Percentiles rank a stretch among this genome's conserved stretches.
Evolutionary conservation across 2,329 filamentous ascomycete genomes (phyloP).

Genomic region (Diaporthe caulivora): DNA sequence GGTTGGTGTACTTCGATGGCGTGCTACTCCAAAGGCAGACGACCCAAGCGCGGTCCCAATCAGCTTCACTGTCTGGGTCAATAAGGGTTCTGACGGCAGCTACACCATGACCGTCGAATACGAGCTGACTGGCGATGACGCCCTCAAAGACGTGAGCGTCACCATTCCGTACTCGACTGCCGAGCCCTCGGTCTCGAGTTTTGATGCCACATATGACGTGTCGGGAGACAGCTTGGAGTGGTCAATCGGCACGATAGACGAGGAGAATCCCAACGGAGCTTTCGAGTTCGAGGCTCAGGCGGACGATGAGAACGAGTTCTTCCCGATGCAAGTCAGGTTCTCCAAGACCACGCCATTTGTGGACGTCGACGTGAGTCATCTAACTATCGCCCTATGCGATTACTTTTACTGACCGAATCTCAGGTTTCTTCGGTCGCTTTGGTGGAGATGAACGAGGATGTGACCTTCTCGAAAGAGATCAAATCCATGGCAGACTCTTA

Average conservation of each 20-base stretch:
- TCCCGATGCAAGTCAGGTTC: constrained; percentile 95
- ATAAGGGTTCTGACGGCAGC: constrained; percentile 83
- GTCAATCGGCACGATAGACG: constrained; percentile 88
- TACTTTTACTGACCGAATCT: constrained; percentile 13
- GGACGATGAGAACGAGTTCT: constrained; percentile 92
- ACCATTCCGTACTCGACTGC: constrained; percentile 87
- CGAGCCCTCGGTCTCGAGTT: constrained; percentile 91
- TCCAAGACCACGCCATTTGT: constrained; percentile 88
- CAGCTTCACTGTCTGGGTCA: constrained; percentile 98
- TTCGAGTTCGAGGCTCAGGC: constrained; percentile 97
- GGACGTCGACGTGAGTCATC: constrained; percentile 86
- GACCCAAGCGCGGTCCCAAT: constrained; percentile 88
- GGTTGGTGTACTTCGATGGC: constrained; percentile 94
- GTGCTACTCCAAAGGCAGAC: constrained; percentile 83
- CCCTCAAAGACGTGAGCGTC: constrained; percentile 86
- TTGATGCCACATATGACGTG: constrained; percentile 94
- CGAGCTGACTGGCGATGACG: constrained; percentile 85
- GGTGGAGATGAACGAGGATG: constrained; percentile 81
- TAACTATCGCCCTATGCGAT: background rate
- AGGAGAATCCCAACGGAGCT: constrained; percentile 83
- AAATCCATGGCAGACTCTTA: constrained; percentile 83
- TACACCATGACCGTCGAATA: constrained; percentile 96
- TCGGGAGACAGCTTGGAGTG: constrained; percentile 94
- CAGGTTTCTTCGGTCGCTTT: constrained; percentile 77
- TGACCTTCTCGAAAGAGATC: constrained; percentile 86